Conservation (phyloP, 371 early-diverging fungal genomes). For the Syncephalastrum racemosum region DNA sequence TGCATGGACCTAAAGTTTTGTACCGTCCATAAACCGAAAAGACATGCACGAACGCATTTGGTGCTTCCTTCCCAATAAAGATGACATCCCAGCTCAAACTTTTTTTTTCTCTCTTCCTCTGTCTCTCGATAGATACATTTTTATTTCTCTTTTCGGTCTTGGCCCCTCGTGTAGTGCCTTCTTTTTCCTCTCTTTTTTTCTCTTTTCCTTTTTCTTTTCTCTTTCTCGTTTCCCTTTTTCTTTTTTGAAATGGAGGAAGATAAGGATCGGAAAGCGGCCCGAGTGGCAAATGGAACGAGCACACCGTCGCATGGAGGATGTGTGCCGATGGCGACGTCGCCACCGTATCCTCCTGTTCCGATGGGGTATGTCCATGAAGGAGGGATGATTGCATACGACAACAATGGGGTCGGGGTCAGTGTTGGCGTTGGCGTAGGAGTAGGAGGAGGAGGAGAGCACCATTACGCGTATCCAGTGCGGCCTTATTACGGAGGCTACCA, state of each 20-base stretch:
- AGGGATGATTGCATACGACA: constrained; percentile 20
- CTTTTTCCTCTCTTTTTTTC: background rate
- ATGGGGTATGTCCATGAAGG: constrained; percentile 2
- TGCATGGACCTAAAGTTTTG: constrained; percentile 33
- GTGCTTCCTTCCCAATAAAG: too few relatives aligned
- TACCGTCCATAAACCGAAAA: constrained; percentile 32
- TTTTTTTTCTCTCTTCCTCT: constrained; percentile 1
- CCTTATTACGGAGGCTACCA: constrained; percentile 37
- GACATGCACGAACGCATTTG: too few relatives aligned
- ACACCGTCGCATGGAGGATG: background rate
- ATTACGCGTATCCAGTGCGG: constrained; percentile 34
- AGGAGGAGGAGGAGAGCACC: too few relatives aligned
- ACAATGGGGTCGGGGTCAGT: constrained; percentile 4
- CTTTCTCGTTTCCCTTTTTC: background rate
- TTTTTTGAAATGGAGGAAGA: background rate
- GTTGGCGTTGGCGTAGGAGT: too few relatives aligned
- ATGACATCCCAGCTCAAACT: background rate
- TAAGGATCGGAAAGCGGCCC: background rate
- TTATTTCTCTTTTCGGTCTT: constrained; percentile 1
- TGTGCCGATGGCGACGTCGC: constrained; percentile 6
- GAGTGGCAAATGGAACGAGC: background rate
- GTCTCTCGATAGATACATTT: background rate
- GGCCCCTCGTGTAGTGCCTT: background rate
- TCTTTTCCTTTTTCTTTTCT: constrained; percentile 2
- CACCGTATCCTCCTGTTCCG: constrained; percentile 2